Conservation (phyloP, 208 protist species). For the Balamuthia mandrillaris region DNA sequence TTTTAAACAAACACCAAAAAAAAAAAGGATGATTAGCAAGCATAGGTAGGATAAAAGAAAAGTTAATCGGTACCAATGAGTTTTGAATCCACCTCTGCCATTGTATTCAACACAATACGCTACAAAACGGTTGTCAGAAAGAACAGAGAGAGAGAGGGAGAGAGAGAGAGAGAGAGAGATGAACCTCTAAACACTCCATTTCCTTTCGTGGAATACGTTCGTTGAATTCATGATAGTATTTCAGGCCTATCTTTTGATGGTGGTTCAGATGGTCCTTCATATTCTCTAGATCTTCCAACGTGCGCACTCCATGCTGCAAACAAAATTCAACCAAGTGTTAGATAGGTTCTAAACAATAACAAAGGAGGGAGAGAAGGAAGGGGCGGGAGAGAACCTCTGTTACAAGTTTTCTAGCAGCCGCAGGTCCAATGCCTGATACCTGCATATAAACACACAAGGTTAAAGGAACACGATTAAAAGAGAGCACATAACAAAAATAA, state of each 20-base stretch:
- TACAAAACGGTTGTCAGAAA: not conserved
- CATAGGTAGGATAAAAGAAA: no score
- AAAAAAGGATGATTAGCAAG: no score
- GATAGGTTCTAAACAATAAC: no score
- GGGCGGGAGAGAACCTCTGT: no score
- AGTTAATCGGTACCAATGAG: no score
- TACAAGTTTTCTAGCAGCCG: slow-evolving; percentile 36
- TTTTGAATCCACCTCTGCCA: not conserved
- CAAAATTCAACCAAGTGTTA: no score
- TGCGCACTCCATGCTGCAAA: slow-evolving; percentile 5
- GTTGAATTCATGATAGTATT: not conserved
- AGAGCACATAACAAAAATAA: not conserved
- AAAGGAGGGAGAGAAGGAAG: no score
- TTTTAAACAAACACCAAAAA: no score
- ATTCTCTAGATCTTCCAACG: slow-evolving; percentile 26
- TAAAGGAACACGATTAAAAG: no score
- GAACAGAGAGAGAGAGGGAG: not conserved
- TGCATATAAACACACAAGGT: not conserved
- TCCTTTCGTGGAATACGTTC: not conserved
- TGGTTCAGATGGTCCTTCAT: slow-evolving; percentile 38
- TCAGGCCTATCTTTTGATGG: slow-evolving; percentile 44
- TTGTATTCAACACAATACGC: not conserved
- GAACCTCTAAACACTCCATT: not conserved
- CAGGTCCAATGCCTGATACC: not conserved
- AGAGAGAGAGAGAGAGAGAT: not conserved